A percentile compares a stretch with the other conserved stretches of the same genome.
Evolutionary conservation across 306 rosid species (phyloP).

Genomic region (Alnus rubra): DNA sequence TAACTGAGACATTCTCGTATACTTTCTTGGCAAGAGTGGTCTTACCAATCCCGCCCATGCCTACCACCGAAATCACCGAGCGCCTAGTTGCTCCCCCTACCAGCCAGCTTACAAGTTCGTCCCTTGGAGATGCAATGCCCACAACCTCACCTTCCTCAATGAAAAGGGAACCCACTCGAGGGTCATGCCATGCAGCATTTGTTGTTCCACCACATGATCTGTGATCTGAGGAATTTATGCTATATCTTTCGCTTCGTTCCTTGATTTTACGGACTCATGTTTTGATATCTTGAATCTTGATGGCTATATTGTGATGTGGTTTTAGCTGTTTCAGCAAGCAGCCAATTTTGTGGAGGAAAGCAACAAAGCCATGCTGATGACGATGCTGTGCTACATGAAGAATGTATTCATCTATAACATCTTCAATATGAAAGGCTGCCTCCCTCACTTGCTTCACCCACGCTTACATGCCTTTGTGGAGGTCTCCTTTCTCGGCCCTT

Average conservation of each 20-base stretch:
- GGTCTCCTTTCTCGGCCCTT: background rate
- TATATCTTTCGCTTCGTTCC: background rate
- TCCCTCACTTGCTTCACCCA: conserved; percentile 15
- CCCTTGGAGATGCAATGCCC: background rate
- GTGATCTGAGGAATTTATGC: background rate
- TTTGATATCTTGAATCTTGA: conserved; percentile 5
- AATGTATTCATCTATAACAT: background rate
- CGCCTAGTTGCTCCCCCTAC: background rate
- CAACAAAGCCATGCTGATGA: background rate
- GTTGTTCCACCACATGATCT: background rate
- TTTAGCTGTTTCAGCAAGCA: background rate
- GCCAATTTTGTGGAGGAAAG: background rate
- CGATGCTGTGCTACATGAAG: background rate
- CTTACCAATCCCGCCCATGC: background rate
- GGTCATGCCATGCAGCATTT: background rate
- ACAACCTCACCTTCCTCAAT: background rate
- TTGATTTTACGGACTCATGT: conserved; percentile 1
- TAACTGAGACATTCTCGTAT: background rate
- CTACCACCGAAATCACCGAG: background rate
- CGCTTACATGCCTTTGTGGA: background rate
- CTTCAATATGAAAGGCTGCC: conserved; percentile 8
- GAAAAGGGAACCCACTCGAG: conserved; percentile 3
- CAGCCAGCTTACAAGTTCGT: background rate
- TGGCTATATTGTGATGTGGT: background rate
- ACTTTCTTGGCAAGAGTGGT: conserved; percentile 2